Evolutionary conservation across 2,329 filamentous ascomycete genomes (phyloP).

Genomic region (Pseudogymnoascus sp.): DNA sequence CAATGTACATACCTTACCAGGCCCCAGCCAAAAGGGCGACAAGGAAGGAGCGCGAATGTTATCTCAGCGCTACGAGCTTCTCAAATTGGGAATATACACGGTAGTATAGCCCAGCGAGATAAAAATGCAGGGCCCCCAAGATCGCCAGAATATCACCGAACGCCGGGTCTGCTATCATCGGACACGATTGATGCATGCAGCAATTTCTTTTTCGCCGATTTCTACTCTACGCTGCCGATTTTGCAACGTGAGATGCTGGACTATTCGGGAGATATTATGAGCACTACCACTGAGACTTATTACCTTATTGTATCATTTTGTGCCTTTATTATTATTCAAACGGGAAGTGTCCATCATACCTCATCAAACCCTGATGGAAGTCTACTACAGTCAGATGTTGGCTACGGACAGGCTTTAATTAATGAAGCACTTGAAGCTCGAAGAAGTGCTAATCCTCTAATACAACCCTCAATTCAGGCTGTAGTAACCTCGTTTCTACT

Average conservation of each 20-base stretch:
- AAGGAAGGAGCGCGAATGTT: conserved; percentile 5
- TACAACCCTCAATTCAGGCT: neutral
- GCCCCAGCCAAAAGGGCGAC: neutral
- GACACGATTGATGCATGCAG: conserved; percentile 2
- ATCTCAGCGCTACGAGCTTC: neutral
- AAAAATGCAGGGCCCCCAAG: conserved; percentile 1
- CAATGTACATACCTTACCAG: conserved; percentile 8
- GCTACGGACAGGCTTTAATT: conserved; percentile 4
- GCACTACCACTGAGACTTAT: conserved; percentile 9
- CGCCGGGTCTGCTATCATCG: neutral
- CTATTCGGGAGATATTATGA: neutral
- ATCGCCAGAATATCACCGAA: neutral
- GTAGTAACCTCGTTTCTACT: conserved; percentile 1
- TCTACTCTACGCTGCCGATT: neutral
- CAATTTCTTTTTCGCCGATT: conserved; percentile 4
- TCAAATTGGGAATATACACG: conserved; percentile 7
- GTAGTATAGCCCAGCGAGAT: conserved; percentile 4
- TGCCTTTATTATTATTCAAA: conserved; percentile 10
- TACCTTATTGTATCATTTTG: conserved; percentile 11
- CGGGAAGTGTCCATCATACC: conserved; percentile 1
- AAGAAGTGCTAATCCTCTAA: neutral
- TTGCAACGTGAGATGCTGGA: conserved; percentile 6
- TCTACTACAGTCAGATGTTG: conserved; percentile 1
- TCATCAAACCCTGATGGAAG: neutral
- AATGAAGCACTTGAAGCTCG: conserved; percentile 5